A percentile compares a stretch with the other conserved stretches of the same genome.
phyloP scores from a whole-genome alignment of 2,329 filamentous ascomycete genomes.

The Xylaria arbuscula region DNA sequence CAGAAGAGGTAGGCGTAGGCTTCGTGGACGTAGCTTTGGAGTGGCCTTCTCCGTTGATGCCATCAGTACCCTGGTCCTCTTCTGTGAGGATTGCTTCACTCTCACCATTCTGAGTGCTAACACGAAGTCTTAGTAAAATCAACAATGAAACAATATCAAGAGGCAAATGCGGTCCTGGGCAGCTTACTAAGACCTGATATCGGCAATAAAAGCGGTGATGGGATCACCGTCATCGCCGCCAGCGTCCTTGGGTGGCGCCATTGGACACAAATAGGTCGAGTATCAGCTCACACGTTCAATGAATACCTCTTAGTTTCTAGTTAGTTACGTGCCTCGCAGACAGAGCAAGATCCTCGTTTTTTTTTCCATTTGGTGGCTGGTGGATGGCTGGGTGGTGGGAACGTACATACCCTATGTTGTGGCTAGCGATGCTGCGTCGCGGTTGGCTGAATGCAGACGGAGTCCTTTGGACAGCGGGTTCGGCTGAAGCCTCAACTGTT shows the following conservation, averaged over 20 bases:
- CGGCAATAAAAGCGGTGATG: not conserved
- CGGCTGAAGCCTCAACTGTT: not conserved
- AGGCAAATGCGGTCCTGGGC: not conserved
- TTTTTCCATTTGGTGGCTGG: not conserved
- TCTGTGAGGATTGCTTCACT: not conserved
- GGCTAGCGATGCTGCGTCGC: too few species aligned
- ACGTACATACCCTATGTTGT: not conserved
- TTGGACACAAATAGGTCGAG: not conserved
- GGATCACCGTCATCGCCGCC: not conserved
- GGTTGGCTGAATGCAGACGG: not conserved
- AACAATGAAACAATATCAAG: not conserved
- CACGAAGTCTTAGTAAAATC: conserved; percentile 2
- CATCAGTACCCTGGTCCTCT: conserved; percentile 19
- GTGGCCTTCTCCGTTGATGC: not conserved
- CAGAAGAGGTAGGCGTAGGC: too few species aligned
- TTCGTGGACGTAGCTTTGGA: not conserved
- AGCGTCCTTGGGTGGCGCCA: not conserved
- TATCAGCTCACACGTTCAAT: not conserved
- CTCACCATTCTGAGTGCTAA: conserved; percentile 12
- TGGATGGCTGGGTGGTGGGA: not conserved
- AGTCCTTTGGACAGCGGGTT: not conserved
- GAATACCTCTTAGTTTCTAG: not conserved
- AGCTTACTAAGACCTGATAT: conserved; percentile 17
- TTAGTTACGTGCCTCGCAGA: not conserved
- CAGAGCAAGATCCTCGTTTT: not conserved